Conservation (phyloP, 257 asterid genomes). For the Mitragyna speciosa region DNA sequence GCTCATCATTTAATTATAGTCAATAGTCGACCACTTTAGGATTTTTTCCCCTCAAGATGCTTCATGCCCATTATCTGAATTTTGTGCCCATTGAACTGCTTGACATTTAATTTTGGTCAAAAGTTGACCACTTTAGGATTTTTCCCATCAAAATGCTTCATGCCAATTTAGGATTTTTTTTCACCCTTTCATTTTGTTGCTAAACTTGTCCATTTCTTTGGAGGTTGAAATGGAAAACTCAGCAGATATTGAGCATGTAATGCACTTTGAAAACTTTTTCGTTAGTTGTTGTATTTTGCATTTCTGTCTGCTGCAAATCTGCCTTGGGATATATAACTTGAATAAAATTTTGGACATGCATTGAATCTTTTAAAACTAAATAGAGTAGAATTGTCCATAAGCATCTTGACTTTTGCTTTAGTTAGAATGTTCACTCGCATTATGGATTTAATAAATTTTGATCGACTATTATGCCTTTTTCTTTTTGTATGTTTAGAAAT, state of each 20-base stretch:
- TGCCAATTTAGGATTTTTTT: no score
- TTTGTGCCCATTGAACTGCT: neutral
- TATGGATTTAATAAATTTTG: no score
- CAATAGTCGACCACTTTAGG: neutral
- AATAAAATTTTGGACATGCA: neutral
- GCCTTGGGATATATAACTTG: no score
- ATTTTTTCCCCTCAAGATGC: neutral
- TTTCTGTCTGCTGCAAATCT: neutral
- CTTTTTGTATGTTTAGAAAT: neutral
- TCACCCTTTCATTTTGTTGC: neutral
- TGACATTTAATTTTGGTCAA: no score
- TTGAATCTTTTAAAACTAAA: neutral
- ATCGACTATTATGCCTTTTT: neutral
- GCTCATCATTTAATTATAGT: neutral
- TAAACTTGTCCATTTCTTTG: neutral
- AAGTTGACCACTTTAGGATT: no score
- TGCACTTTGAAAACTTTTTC: no score
- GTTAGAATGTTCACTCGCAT: neutral
- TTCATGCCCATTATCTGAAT: neutral
- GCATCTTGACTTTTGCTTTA: neutral
- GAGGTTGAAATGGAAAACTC: neutral
- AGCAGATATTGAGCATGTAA: neutral
- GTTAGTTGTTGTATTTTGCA: neutral
- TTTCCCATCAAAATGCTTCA: no score
- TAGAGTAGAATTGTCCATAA: neutral